Evolutionary conservation across 2,329 filamentous ascomycete genomes (phyloP), one percentile per base, ranked within the genome.

Genomic region (Ophiosphaerella herpotricha): DNA sequence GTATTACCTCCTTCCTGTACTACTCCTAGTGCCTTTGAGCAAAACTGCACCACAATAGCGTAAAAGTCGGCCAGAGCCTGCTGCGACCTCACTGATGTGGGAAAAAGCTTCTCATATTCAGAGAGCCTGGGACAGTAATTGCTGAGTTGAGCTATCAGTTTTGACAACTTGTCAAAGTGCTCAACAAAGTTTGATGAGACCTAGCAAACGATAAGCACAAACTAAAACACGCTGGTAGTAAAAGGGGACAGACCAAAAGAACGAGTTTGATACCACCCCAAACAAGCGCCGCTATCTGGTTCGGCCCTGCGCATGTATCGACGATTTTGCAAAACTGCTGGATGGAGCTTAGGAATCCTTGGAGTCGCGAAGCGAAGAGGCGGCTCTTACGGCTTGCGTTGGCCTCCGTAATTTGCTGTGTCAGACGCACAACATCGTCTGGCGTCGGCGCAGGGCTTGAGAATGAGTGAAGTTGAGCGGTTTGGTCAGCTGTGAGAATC

Each of bases 191-290:
- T 77, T 1, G 67, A 53, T 1, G 67, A 53, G 13, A 68, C 46
- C 74, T 75, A 29, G 26, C 26, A 26, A 31, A 44, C 29, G 18
- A 52, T 41, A 23, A 33, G 56, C 12, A 7, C 7, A 23, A 38
- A 38, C 12, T 38, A n/a, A 16, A 12, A 38, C 5, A 38, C n/a
- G 16, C 2, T 11, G 7, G 16, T n/a, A 13, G 34, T 38, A 23
- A 38, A 11, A 29, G 4, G 8, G 36, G 12, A 12, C 21, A 38
- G 52, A 74, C 70, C 43, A 71, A 61, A 38, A 79, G 64, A 12
- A 76, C 71, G n/a, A 79, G 51, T 50, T 74, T 75, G 3, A 78
- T 60, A 36, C 71, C 75, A 1, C 77, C 77, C 77, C 75, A 79
- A 16, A 79, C 65, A 2, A 78, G 57, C 4, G 73, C 74, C 6